Evolutionary conservation across 2,329 filamentous ascomycete genomes (phyloP).

Genomic region (Sarocladiaceae sp.): DNA sequence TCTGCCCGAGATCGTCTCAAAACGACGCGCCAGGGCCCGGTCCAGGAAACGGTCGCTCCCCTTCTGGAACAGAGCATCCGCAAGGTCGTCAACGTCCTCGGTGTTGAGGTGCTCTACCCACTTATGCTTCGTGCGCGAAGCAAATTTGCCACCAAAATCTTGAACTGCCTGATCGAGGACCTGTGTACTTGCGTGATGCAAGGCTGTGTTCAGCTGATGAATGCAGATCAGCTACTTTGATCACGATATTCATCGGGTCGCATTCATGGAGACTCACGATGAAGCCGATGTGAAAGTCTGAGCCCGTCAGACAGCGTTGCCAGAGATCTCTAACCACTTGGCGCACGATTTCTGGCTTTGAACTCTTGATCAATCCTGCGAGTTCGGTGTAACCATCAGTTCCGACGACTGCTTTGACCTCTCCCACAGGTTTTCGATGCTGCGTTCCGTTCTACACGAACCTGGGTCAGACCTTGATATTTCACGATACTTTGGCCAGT

Average conservation of each 20-base stretch:
- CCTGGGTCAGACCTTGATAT: neutral
- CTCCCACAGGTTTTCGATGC: neutral
- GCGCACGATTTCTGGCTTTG: slow-evolving; percentile 40
- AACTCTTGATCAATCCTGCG: slow-evolving; percentile 29
- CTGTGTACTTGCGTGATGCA: slow-evolving; percentile 37
- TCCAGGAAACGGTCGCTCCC: slow-evolving; percentile 48
- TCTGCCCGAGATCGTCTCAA: slow-evolving; percentile 50
- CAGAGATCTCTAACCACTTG: slow-evolving; percentile 46
- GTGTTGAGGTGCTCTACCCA: slow-evolving; percentile 35
- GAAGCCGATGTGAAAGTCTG: slow-evolving; percentile 49
- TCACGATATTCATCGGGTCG: neutral
- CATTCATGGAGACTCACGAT: slow-evolving; percentile 39
- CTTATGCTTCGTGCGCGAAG: slow-evolving; percentile 34
- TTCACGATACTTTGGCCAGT: neutral
- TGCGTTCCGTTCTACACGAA: neutral
- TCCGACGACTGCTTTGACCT: neutral
- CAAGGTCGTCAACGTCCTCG: slow-evolving; percentile 41
- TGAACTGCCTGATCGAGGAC: slow-evolving; percentile 35
- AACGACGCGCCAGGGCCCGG: slow-evolving; percentile 44
- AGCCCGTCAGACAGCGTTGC: slow-evolving; percentile 45
- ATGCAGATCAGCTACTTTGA: neutral
- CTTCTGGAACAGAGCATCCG: slow-evolving; percentile 38
- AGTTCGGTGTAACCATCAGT: slow-evolving; percentile 19
- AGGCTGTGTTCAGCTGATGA: slow-evolving; percentile 42
- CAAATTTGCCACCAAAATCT: slow-evolving; percentile 42